phyloP scores from a whole-genome alignment of 2,329 filamentous ascomycete genomes.

The Alternaria triticimaculans region DNA sequence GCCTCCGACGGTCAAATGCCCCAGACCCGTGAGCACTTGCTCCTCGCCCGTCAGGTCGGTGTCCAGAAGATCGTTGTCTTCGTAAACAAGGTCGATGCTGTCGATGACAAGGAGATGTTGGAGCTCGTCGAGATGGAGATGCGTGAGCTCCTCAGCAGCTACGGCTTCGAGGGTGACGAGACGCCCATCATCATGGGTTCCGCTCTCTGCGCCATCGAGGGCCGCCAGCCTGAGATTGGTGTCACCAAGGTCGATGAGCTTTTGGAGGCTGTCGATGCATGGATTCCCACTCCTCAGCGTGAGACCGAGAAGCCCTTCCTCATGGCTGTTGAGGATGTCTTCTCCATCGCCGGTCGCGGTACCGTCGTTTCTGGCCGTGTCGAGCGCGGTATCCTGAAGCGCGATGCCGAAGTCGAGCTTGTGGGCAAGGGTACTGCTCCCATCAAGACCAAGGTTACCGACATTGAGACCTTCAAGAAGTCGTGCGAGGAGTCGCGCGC shows the following conservation, averaged over 20 bases:
- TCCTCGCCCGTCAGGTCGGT: slow-evolving; percentile 97
- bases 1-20: slow-evolving; percentile 99
- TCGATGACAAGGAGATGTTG: slow-evolving; percentile 99
- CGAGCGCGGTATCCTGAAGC: slow-evolving; percentile 93
- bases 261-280: slow-evolving; percentile 84
- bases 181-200: slow-evolving; percentile 98
- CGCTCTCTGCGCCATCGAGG: slow-evolving; percentile 91
- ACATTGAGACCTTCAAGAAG: slow-evolving; percentile 99
- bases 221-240: slow-evolving; percentile 86
- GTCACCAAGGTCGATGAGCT: slow-evolving; percentile 88
- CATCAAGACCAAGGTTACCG: slow-evolving; percentile 99
- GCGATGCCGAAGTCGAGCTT: slow-evolving; percentile 91
- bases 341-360: slow-evolving; percentile 76
- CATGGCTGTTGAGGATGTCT: slow-evolving; percentile 86
- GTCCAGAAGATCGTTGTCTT: slow-evolving; percentile 98
- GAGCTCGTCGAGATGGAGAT: slow-evolving; percentile 99
- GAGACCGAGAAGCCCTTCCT: slow-evolving; percentile 98
- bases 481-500: slow-evolving; percentile 95
- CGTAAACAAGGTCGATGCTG: slow-evolving; percentile 98
- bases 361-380: slow-evolving; percentile 97
- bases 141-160: slow-evolving; percentile 90
- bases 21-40: slow-evolving; percentile 97
- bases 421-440: slow-evolving; percentile 81
- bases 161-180: slow-evolving; percentile 97
- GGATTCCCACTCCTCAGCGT: slow-evolving; percentile 95